Conservation (phyloP, 2,329 filamentous ascomycete species). For the Cordyceps tenuipes region DNA sequence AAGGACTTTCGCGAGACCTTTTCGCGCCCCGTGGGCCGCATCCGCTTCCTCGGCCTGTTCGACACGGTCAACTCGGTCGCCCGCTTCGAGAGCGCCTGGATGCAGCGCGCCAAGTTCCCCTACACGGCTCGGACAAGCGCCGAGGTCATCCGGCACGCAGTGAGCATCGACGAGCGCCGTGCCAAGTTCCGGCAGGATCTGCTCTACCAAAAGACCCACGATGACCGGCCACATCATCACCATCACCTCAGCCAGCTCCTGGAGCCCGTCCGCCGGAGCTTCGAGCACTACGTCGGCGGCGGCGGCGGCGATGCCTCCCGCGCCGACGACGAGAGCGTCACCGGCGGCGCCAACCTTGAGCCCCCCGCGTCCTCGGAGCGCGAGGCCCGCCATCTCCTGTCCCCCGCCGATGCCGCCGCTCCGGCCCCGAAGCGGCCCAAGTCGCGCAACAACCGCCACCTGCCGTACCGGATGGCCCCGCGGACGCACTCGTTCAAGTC, state of each 20-base stretch:
- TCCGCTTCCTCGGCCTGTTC: slow-evolving; percentile 70
- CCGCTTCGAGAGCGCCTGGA: slow-evolving; percentile 66
- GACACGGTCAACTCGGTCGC: slow-evolving; percentile 78
- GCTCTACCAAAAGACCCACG: slow-evolving; percentile 42
- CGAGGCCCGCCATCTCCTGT: neutral
- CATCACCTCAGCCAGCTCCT: slow-evolving; percentile 18
- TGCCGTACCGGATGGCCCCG: slow-evolving; percentile 35
- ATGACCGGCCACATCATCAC: slow-evolving; percentile 14
- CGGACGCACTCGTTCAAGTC: slow-evolving; percentile 12
- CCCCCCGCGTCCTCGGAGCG: neutral
- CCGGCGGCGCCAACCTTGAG: neutral
- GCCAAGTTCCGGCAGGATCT: slow-evolving; percentile 66
- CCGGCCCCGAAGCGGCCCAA: slow-evolving; percentile 1
- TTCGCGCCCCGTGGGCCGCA: slow-evolving; percentile 62
- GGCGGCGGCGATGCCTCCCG: neutral
- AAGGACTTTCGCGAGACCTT: slow-evolving; percentile 76
- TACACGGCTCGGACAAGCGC: slow-evolving; percentile 53
- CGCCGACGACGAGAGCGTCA: neutral
- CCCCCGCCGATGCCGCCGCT: slow-evolving; percentile 10
- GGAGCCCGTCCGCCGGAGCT: slow-evolving; percentile 14
- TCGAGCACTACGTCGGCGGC: slow-evolving; percentile 8
- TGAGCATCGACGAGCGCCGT: slow-evolving; percentile 61
- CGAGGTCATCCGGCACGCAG: slow-evolving; percentile 58
- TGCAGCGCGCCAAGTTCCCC: slow-evolving; percentile 71
- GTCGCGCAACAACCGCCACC: slow-evolving; percentile 19